These are phyloP conservation scores for Penicillium sp. DNA, from an alignment of 2,329 filamentous ascomycete genomes.

Conservation along the genomic window DNA sequence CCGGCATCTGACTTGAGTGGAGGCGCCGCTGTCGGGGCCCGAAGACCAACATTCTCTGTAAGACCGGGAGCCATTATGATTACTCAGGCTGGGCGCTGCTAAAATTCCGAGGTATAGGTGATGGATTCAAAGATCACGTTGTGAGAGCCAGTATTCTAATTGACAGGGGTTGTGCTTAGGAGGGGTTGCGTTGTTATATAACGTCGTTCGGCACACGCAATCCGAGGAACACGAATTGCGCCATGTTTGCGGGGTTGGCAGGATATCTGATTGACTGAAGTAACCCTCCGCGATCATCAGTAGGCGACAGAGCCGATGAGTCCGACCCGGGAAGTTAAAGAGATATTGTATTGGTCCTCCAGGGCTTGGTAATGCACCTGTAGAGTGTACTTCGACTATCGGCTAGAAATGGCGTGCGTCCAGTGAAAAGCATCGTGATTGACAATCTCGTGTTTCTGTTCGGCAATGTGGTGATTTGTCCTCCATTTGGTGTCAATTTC, in stretches of 20 bases:
- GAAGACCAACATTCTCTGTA: conserved; percentile 33
- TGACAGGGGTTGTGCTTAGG: not conserved
- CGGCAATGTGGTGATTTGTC: not conserved
- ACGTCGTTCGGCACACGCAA: conserved; percentile 4
- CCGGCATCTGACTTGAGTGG: conserved; percentile 33
- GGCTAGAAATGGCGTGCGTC: conserved; percentile 1
- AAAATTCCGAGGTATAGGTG: too few relatives aligned
- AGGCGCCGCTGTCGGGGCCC: conserved; percentile 23
- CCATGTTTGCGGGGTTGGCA: conserved; percentile 16
- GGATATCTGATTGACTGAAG: not conserved
- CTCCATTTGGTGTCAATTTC: not conserved
- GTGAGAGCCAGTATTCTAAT: too few relatives aligned
- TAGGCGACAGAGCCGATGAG: conserved; percentile 3
- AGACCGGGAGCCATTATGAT: conserved; percentile 38
- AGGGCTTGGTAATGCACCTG: not conserved
- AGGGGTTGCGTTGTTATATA: conserved; percentile 14
- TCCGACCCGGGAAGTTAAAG: not conserved
- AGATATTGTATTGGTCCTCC: not conserved
- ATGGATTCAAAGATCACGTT: too few relatives aligned
- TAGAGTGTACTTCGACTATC: not conserved
- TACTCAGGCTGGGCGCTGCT: not conserved
- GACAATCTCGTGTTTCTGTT: not conserved
- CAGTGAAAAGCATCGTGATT: not conserved
- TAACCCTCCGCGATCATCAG: not conserved
- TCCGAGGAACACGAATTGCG: conserved; percentile 12